Evolutionary conservation across 2,329 filamentous ascomycete species (phyloP), one percentile per base, ranked within the genome.

Genomic region (Pseudonectria buxi): DNA sequence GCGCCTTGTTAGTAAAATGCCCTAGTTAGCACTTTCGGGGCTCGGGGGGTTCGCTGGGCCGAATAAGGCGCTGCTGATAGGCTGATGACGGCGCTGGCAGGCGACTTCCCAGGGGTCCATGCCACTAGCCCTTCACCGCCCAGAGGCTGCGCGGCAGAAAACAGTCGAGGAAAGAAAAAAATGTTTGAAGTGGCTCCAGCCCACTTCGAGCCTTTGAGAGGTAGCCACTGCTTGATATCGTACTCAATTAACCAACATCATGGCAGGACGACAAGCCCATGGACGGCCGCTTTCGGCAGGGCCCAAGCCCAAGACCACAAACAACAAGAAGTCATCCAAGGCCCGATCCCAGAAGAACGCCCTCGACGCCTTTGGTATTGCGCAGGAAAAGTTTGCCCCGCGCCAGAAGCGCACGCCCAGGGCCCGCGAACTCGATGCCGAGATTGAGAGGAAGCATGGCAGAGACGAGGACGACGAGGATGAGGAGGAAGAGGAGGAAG

Each of bases 191-290:
- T 28, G 14, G 26, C 16, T 29, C 24, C 13, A 40, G 14, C 24
- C 24, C 24, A 33, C 24, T 38, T 32, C 11, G 41, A 10, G 14
- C 16, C 26, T 11, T n/a, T n/a, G n/a, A n/a, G n/a, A n/a, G 6
- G 14, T 12, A 29, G 15, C n/a, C 26, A n/a, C 14, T 22, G 18
- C 18, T 22, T 9, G 18, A 22, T 5, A 22, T 22, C 9, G 18
- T 22, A 22, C 18, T 22, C 18, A 22, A 6, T 6, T 9, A 9
- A 22, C 18, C 18, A 22, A n/a, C 41, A 59, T 37, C 26, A 78
- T 78, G 74, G 68, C 71, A 14, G 74, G 75, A 55, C 68, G 74
- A 45, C 74, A 78, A 62, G 62, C 74, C 29, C 74, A 78, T 54
- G 75, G 75, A 24, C 60, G 74, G 46, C 58, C 73, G 14, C 56